These are phyloP conservation scores for Cicer bijugum DNA, from an alignment of 306 rosid genomes.

Conservation along the genomic window DNA sequence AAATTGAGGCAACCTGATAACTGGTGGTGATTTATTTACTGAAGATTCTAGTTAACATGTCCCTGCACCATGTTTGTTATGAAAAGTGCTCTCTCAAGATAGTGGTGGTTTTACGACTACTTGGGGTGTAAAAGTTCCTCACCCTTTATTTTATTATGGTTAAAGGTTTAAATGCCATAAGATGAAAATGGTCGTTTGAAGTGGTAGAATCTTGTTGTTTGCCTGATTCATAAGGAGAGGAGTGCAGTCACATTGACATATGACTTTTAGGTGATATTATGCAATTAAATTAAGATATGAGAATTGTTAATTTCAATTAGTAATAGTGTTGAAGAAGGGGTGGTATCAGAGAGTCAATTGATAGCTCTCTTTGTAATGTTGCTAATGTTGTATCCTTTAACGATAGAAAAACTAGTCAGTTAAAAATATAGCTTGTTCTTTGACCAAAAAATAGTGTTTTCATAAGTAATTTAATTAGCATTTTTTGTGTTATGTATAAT, in stretches of 20 bases:
- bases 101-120: background rate
- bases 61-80: conserved; percentile 20
- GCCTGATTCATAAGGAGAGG: background rate
- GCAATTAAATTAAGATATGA: background rate
- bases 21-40: background rate
- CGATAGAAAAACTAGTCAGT: background rate
- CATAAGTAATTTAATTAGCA: background rate
- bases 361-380: background rate
- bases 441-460: background rate
- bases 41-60: background rate
- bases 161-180: conserved; percentile 1
- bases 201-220: background rate
- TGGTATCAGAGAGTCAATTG: background rate
- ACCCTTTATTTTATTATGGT: background rate
- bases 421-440: background rate
- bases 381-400: background rate
- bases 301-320: background rate
- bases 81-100: conserved; percentile 34
- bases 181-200: background rate
- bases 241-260: conserved; percentile 11
- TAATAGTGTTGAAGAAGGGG: background rate
- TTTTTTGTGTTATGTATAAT: background rate
- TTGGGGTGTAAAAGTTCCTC: background rate
- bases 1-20: conserved; percentile 2
- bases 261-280: background rate